Percentiles rank a stretch among this genome's conserved stretches.
phyloP scores from a whole-genome alignment of 1,284 basidiomycete genomes.

The Apiotrichum mycotoxinovorans region DNA sequence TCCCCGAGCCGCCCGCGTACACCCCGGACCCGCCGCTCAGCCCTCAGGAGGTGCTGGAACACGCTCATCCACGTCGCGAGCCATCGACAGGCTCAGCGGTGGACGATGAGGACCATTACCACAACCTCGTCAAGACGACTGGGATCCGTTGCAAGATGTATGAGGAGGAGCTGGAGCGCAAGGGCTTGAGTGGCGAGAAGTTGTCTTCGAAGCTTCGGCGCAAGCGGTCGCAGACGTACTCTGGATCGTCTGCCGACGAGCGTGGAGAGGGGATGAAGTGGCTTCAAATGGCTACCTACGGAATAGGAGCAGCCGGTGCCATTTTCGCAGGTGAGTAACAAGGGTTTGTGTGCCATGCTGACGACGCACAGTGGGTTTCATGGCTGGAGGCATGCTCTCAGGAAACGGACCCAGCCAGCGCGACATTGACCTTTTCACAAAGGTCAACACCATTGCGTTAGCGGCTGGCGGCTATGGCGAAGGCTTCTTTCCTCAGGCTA shows the following conservation, averaged over 20 bases:
- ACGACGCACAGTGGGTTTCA: constrained; percentile 29
- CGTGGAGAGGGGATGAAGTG: not conserved
- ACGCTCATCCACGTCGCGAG: constrained; percentile 29
- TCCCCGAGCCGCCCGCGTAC: constrained; percentile 35
- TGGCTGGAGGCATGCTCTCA: constrained; percentile 22
- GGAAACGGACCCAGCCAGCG: constrained; percentile 26
- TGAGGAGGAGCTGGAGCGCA: constrained; percentile 17
- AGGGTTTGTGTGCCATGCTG: not conserved
- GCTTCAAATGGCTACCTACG: not conserved
- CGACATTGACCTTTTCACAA: constrained; percentile 30
- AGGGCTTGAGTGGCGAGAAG: constrained; percentile 1
- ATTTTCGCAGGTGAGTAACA: not conserved
- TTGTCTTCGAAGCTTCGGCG: not conserved
- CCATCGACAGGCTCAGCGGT: not conserved
- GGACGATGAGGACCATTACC: constrained; percentile 32
- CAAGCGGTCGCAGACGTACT: constrained; percentile 6
- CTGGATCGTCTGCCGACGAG: not conserved
- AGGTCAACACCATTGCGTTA: constrained; percentile 35
- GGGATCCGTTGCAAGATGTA: constrained; percentile 36
- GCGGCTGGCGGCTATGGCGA: constrained; percentile 31
- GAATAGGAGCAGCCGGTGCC: not conserved
- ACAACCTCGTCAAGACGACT: constrained; percentile 23
- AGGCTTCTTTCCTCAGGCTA: constrained; percentile 28
- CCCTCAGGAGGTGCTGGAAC: constrained; percentile 26
- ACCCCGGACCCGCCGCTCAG: constrained; percentile 28